Percentiles rank a stretch among this genome's conserved stretches.
phyloP scores from a whole-genome alignment of 2,329 filamentous ascomycete species.

The Raffaelea albimanens region DNA sequence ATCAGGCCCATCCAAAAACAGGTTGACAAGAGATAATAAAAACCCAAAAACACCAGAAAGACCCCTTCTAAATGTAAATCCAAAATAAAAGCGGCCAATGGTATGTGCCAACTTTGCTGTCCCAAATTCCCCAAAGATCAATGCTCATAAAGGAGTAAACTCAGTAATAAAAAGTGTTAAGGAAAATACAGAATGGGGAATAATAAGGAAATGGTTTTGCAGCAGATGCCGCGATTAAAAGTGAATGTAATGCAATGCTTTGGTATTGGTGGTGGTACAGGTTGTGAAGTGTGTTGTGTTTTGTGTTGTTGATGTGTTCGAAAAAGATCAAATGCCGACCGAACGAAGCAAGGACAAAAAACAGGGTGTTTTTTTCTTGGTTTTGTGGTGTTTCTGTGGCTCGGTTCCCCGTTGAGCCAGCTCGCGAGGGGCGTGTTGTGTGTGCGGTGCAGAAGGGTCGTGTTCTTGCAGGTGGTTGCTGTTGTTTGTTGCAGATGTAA shows the following conservation, averaged over 20 bases:
- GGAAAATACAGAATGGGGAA: neutral
- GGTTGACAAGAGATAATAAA: constrained; percentile 3
- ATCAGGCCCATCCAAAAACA: neutral
- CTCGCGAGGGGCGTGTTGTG: too few relatives aligned
- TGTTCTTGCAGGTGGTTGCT: too few relatives aligned
- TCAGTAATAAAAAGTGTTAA: too few relatives aligned
- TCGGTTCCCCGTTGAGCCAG: constrained; percentile 8
- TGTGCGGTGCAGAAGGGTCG: too few relatives aligned
- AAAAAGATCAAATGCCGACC: constrained; percentile 3
- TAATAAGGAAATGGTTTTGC: neutral
- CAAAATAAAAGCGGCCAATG: neutral
- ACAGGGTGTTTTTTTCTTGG: neutral
- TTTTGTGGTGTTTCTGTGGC: neutral
- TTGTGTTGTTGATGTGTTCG: too few relatives aligned
- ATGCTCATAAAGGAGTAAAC: neutral
- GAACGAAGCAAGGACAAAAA: constrained; percentile 5
- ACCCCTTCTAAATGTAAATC: constrained; percentile 2
- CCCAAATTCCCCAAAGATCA: neutral
- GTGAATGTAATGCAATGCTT: constrained; percentile 2
- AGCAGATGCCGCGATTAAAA: constrained; percentile 1
- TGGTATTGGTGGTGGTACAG: constrained; percentile 20
- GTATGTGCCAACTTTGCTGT: neutral
- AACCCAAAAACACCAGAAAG: constrained; percentile 7
- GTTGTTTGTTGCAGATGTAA: neutral
- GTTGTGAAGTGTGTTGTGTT: too few relatives aligned